Base-by-base conservation (phyloP, 495 filamentous ascomycete species). In the Chaetomidium leptoderma region DNA sequence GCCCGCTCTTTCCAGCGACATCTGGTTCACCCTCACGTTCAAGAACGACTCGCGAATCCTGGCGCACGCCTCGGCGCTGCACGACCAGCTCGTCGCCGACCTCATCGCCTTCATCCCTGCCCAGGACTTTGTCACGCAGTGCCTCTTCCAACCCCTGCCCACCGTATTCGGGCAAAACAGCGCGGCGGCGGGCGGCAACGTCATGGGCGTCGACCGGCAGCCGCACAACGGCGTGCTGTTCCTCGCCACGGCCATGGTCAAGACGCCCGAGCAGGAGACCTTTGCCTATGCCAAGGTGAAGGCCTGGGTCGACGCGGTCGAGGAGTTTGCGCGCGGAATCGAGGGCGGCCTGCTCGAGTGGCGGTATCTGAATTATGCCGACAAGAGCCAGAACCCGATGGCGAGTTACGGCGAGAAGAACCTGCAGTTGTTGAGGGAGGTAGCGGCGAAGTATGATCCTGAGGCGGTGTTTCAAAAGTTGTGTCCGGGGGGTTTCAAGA, bases 121-220 rank as follows among this genome's bases (percentile, higher is more conserved):
- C 3, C 57, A 53, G 11, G 73, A 72, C 19, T 66, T 78, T 26
- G 56, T 70, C 17, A 76, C 77, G 0, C 75, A 77, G 2, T 65
- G 77, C 19, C 59, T 79, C 32, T 74, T 80, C 63, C 81, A 83
- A 54, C 77, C 72, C 4, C 67, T 83, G 29, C 75, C 74, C 3
- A 67, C 47, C 21, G 50, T 66, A 6, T 72, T 74, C 27, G 72
- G 72, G 10, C 56, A 71, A 9, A 68, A 74, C 26, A 45, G 42
- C 42, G 42, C 17, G 1, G 42, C 42, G 23, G 42, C 42, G 42
- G 81, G 81, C 5, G 81, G 78, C 0, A 84, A 85, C 59, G 70
- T 78, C 6, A 65, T 86, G 16, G 82, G 82, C 4, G 59, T 85
- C 0, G 67, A 76, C 6, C 59, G 64, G 0, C 67, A 73, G 0